Evolutionary conservation across 495 filamentous ascomycete genomes (phyloP), one percentile per base, ranked within the genome.

Genomic region (Podospora appendiculata): DNA sequence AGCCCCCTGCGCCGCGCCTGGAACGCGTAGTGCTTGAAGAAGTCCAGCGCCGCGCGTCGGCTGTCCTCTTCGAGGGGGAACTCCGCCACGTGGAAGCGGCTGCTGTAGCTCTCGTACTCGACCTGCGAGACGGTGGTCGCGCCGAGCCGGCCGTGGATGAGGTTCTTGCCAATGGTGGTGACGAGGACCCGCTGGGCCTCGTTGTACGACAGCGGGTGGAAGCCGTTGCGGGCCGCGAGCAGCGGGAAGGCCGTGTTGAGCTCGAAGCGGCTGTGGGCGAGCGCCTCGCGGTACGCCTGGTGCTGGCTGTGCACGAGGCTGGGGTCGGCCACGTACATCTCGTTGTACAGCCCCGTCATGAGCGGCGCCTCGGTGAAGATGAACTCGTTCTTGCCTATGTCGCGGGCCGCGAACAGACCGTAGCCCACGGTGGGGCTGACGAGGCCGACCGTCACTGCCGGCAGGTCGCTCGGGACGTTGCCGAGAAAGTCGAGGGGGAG

Each of bases 1-100:
- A n/a, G n/a, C 25, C 25, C 25, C 25, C 25, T 25, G 25, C 25
- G 5, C 25, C 25, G 25, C 25, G 5, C 25, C 25, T 57, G 41
- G 32, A 68, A 68, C 32, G 65, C 65, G 48, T 68, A 64, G 32
- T 52, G 34, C 34, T 54, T 50, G 48, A 68, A 66, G 51, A 65
- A 68, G 9, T 60, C 50, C 19, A 50, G 56, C 32, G 39, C 51
- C 2, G 51, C 58, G 4, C 36, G 33, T 11, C 49, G 50, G 18
- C 40, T 32, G 12, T 43, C 52, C 5, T 40, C 40, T 32, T 58
- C 53, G 5, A 52, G 38, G 8, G 50, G 42, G 5, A n/a, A 13
- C 14, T 6, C 44, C 7, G 18, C 4, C 2, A n/a, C 45, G 8
- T 9, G 11, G n/a, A 57, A 2, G 4, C 11, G 14, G 9, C 35